phyloP scores from a whole-genome alignment of 257 asterid species.

The Rehmannia glutinosa region DNA sequence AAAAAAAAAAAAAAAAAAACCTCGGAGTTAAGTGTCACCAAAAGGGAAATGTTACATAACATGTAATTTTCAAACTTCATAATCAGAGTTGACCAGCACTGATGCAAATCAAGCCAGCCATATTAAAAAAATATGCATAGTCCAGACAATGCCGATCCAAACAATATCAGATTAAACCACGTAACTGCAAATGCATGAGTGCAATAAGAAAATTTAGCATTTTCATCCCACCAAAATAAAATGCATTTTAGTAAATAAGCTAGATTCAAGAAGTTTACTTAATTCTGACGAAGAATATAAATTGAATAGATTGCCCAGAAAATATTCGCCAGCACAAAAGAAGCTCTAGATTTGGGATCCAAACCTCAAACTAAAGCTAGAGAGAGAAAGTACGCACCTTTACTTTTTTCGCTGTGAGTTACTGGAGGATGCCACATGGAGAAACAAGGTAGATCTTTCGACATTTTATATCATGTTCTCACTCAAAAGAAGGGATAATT shows the following conservation, averaged over 20 bases:
- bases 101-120: not conserved
- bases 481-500: no score
- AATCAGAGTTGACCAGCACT: constrained; percentile 2
- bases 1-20: not conserved
- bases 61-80: not conserved
- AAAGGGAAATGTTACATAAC: no score
- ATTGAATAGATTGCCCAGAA: constrained; percentile 19
- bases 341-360: constrained; percentile 49
- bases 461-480: no score
- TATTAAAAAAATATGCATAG: not conserved
- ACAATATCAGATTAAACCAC: not conserved
- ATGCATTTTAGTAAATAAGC: not conserved
- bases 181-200: not conserved
- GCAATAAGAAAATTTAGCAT: not conserved
- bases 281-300: not conserved
- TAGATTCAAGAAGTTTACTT: not conserved
- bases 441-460: constrained; percentile 19
- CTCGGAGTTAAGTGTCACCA: not conserved
- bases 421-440: constrained; percentile 38
- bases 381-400: constrained; percentile 39
- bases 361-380: constrained; percentile 19
- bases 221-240: constrained; percentile 9
- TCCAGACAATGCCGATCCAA: constrained; percentile 17
- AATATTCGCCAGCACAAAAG: constrained; percentile 5
- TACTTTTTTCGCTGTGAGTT: constrained; percentile 33